Base-by-base conservation (phyloP, 129 eudicot species). In the Arctium lappa region DNA sequence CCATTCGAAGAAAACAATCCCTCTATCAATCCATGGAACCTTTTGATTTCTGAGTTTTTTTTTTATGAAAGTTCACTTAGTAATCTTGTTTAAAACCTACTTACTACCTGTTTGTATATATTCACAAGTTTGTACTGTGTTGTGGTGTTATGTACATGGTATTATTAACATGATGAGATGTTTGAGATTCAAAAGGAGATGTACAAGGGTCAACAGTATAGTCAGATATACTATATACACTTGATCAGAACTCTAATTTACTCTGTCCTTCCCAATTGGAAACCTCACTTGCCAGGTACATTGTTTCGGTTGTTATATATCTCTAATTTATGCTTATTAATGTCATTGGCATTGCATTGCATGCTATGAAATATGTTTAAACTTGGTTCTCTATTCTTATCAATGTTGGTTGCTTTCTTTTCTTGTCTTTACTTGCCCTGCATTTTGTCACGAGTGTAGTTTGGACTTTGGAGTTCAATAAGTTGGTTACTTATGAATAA, bases 171-270 rank as follows among this genome's bases (percentile, higher is more conserved):
- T 97, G 97, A 91, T 85, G 97, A 86, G 40, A 72, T 81, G 13
- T 95, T 91, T 84, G 80, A 85, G 93, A 91, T 95, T 73, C 91
- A 87, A 65, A 95, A 90, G 70, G 97, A 91, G 88, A 90, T 83
- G 87, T 95, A 95, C 86, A 91, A 85, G 70, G 98, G 98, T 68
- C 98, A 95, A 81, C 98, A 95, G 76, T 95, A 95, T 82, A 95
- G 98, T 79, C 98, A 93, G 63, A 89, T 95, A 13, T 95, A 95
- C 80, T 92, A 89, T 79, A 92, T 94, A 11, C 94, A 91, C 83
- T 76, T 92, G 80, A 88, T 91, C 89, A 86, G 97, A 88, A 88
- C 97, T 78, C 93, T 92, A 11, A 88, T 92, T 71, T 87, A 94
- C 92, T 92, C 98, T 72, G 92, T 94, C 22, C 81, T 92, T 69